Percentiles rank a stretch among this genome's conserved stretches.
Conservation (phyloP, 768 basidiomycete species). For the Solioccasus polychromus region DNA sequence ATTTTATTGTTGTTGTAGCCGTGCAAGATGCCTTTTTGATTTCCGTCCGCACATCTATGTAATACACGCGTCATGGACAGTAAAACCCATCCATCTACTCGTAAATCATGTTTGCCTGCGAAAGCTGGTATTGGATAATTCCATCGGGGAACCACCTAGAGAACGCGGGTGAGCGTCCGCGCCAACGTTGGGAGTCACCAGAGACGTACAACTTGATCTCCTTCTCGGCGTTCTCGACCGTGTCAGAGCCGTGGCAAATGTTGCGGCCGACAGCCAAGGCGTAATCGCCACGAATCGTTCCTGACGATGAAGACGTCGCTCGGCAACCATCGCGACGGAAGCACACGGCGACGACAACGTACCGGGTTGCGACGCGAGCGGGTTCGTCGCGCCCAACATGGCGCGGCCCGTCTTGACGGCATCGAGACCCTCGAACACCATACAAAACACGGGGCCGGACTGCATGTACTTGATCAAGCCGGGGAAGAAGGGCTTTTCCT, state of each 20-base stretch:
- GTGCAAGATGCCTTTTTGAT: background rate
- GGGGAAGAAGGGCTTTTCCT: conserved; percentile 93
- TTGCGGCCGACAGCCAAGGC: conserved; percentile 93
- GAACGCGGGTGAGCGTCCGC: conserved; percentile 4
- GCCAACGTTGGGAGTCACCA: background rate
- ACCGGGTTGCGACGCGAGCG: conserved; percentile 85
- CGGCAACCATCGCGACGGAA: too few relatives aligned
- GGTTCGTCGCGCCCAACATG: conserved; percentile 98
- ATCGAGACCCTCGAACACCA: conserved; percentile 94
- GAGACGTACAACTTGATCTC: conserved; percentile 83
- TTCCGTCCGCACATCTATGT: conserved; percentile 11
- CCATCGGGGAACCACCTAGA: conserved; percentile 92
- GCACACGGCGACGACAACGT: too few relatives aligned
- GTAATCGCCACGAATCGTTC: conserved; percentile 95
- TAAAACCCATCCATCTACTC: conserved; percentile 50
- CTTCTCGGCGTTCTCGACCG: conserved; percentile 87
- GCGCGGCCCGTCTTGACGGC: conserved; percentile 93
- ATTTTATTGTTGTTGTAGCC: background rate
- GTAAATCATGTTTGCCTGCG: conserved; percentile 71
- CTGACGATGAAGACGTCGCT: conserved; percentile 38
- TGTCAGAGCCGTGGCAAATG: conserved; percentile 90
- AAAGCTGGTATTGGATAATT: conserved; percentile 63
- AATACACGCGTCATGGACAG: conserved; percentile 15
- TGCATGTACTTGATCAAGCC: conserved; percentile 96
- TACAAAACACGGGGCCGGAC: conserved; percentile 91